These are phyloP conservation scores for Coemansia furcata DNA, from an alignment of 192 early-diverging fungal genomes.

Conservation along the genomic window DNA sequence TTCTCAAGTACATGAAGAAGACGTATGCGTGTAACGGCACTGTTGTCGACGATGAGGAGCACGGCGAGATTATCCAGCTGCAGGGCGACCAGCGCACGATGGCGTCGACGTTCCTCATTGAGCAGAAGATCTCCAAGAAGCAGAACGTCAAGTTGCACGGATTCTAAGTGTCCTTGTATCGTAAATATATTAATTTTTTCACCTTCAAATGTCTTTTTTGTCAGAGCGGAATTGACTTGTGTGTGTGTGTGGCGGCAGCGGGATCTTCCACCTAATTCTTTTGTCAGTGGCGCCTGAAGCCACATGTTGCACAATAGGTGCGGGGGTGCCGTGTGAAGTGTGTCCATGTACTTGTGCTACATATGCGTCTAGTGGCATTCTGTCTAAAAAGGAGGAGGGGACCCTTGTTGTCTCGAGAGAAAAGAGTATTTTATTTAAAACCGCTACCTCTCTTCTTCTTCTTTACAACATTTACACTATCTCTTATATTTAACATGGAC, in stretches of 20 bases:
- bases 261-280: background rate
- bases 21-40: constrained; percentile 94
- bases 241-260: background rate
- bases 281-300: no score
- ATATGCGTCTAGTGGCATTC: no score
- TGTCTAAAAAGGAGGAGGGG: no score
- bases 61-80: constrained; percentile 91
- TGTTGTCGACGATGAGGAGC: constrained; percentile 89
- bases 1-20: constrained; percentile 97
- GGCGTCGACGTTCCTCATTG: constrained; percentile 74
- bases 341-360: no score
- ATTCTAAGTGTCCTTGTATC: constrained; percentile 61
- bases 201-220: no score
- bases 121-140: constrained; percentile 72
- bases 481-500: constrained; percentile 1
- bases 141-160: constrained; percentile 93
- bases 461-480: constrained; percentile 47
- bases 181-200: background rate
- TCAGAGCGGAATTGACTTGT: background rate
- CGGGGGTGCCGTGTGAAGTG: no score
- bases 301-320: no score
- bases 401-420: background rate
- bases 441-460: constrained; percentile 11
- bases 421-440: background rate
- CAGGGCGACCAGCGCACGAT: constrained; percentile 92